Base-by-base conservation (phyloP, 176 grass and related monocot genomes). In the Bothriochloa decipiens region DNA sequence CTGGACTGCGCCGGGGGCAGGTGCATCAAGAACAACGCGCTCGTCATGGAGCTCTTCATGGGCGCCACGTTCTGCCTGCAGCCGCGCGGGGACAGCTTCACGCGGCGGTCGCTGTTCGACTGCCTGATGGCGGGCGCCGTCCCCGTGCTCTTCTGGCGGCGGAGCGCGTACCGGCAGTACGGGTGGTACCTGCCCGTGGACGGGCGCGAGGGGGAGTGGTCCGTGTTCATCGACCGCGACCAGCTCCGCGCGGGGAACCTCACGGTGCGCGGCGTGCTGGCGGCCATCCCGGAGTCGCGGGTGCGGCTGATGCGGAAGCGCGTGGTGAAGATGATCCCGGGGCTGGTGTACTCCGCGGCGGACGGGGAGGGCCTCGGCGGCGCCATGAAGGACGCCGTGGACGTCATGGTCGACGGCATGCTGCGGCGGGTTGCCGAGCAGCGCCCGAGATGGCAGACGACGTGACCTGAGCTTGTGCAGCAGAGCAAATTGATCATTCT, bases 71-170 rank as follows among this genome's bases (percentile, higher is more conserved):
- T 93, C 89, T 95, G 95, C 89, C 80, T 98, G 26, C 92, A 98
- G 85, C 95, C 95, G 13, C 89, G 88, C 35, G 95, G 95, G 62
- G 95, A 98, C 72, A 98, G 95, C 85, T 90, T 83, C 91, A 95
- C 95, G 26, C 88, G 95, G 3, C 92, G 95, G 5, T 98, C 95
- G 11, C 83, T 98, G 39, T 95, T 98, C 67, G 95, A 98, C 69
- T 98, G 95, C 92, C 93, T 98, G 79, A 86, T 98, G 52, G 91
- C 89, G 8, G 95, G 95, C 41, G 89, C 95, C 49, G 85, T 98
- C 57, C 95, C 95, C 53, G 95, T 95, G 70, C 82, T 98, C 0
- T 98, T 98, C 91, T 98, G 91, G 92, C 78, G 79, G 41, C 62
- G 84, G 50, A 98, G 85, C 77, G 91, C 95, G 36, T 92, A 91